Evolutionary conservation across 768 basidiomycete genomes (phyloP), one percentile per base, ranked within the genome.

Genomic region (Leucosporidium scottii): DNA sequence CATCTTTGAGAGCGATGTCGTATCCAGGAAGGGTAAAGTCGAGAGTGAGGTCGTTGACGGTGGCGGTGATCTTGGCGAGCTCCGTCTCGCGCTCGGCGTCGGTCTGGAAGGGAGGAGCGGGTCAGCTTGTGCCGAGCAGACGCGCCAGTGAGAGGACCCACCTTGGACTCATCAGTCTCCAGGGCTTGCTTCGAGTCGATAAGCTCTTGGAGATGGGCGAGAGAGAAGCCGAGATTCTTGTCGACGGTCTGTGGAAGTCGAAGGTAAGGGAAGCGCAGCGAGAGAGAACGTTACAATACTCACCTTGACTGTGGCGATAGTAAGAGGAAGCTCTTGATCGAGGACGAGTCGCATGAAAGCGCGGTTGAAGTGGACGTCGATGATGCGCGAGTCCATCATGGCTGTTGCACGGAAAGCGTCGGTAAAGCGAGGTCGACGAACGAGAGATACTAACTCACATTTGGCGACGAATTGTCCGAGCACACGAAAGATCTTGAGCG

Each of bases 11-110:
- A 78, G 96, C 91, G 65, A 98, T 89, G 27, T 69, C 66, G 76
- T 94, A 93, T 20, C 96, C 96, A 13, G 96, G 96, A 23, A 98
- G 82, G 12, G 94, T 97, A 78, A 98, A 99, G 79, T 99, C 96
- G 25, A 99, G 84, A 0, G 89, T 86, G 44, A 99, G 84, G 75
- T 98, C 93, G 70, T 90, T 88, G 23, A 98, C 81, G 27, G 82
- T 85, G 48, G 88, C 79, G 81, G 66, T 87, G 84, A 77, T 85
- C 81, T 70, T 44, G 39, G 39, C 39, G 8, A 82, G 75, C 0
- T 71, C 73, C 1, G 49, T 55, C n/a, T 55, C 49, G 58, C 73
- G 76, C 27, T 68, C 72, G 4, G 56, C 73, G 28, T 66, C 75
- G 56, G 56, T 71, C 76, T 68, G 69, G 0, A 13, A 44, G 57